phyloP scores from a whole-genome alignment of 1,139 yeast species.

The Petasospora fabianii region DNA sequence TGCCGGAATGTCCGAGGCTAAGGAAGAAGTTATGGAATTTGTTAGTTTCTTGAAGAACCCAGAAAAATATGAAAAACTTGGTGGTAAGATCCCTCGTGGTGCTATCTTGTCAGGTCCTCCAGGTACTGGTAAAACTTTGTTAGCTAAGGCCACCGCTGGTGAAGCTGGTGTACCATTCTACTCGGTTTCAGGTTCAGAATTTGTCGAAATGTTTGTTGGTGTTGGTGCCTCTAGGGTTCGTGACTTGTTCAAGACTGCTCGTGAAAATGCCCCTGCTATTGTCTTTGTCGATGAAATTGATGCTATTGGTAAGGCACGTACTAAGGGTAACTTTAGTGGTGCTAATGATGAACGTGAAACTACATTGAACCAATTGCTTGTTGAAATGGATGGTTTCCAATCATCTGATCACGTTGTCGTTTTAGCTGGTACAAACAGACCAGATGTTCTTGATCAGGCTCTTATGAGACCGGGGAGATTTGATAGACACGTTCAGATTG shows the following conservation, averaged over 20 bases:
- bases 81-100: constrained; percentile 97
- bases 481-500: constrained; percentile 89
- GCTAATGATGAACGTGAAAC: constrained; percentile 97
- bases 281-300: constrained; percentile 96
- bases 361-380: constrained; percentile 88
- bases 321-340: constrained; percentile 64
- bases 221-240: constrained; percentile 98
- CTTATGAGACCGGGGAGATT: constrained; percentile 95
- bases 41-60: constrained; percentile 91
- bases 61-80: constrained; percentile 79
- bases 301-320: constrained; percentile 95
- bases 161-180: constrained; percentile 97
- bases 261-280: constrained; percentile 90
- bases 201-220: constrained; percentile 98
- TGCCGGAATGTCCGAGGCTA: constrained; percentile 98
- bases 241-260: constrained; percentile 87
- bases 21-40: constrained; percentile 96
- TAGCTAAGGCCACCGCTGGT: constrained; percentile 99
- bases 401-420: constrained; percentile 92
- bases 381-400: constrained; percentile 97
- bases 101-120: constrained; percentile 99
- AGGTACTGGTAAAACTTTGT: constrained; percentile 95
- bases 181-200: constrained; percentile 96
- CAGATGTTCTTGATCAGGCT: constrained; percentile 91
- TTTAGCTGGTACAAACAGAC: constrained; percentile 93